phyloP scores from a whole-genome alignment of 306 rosid genomes.

The Neltuma alba region DNA sequence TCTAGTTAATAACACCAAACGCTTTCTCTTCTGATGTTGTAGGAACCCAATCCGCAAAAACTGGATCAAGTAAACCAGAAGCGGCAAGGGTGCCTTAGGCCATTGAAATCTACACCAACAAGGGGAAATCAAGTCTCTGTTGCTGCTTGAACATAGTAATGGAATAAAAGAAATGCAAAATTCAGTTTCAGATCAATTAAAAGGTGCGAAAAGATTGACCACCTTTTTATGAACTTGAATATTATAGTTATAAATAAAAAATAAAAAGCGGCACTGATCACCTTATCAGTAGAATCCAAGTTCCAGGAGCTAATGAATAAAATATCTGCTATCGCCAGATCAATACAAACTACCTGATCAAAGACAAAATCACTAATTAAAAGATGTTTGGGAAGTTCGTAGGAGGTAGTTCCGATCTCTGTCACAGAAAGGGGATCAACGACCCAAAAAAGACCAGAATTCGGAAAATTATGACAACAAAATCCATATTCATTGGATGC shows the following conservation, averaged over 20 bases:
- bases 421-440: neutral
- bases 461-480: constrained; percentile 19
- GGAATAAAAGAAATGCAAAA: constrained; percentile 22
- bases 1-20: constrained; percentile 47
- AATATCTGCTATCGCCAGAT: constrained; percentile 29
- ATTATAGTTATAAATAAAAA: neutral
- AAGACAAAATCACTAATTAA: constrained; percentile 29
- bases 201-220: neutral
- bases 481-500: constrained; percentile 27
- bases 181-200: constrained; percentile 44
- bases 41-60: constrained; percentile 18
- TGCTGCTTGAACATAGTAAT: constrained; percentile 39
- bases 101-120: constrained; percentile 40
- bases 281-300: constrained; percentile 42
- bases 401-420: neutral
- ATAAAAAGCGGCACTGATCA: constrained; percentile 34
- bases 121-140: constrained; percentile 28
- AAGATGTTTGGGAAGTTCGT: neutral
- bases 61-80: constrained; percentile 29
- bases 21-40: constrained; percentile 29
- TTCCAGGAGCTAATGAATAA: constrained; percentile 36
- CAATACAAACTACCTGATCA: constrained; percentile 47
- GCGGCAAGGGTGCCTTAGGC: constrained; percentile 9
- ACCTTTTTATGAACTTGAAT: neutral
- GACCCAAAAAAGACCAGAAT: constrained; percentile 9